Base-by-base conservation (phyloP, 371 early-diverging fungal species). In the Mortierella sp. region DNA sequence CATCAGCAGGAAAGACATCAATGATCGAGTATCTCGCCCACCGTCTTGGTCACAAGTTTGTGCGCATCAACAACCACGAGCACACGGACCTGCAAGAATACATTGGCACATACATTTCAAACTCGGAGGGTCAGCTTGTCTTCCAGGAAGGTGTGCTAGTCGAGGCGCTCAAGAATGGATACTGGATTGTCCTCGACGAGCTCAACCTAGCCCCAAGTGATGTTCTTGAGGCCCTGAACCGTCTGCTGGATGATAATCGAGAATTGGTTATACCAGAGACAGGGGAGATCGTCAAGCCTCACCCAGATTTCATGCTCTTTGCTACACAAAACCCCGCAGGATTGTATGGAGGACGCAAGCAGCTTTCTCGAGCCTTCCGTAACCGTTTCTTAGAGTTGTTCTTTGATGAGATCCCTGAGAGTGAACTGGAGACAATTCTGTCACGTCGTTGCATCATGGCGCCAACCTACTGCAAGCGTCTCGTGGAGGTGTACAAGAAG, bases 11-110 rank as follows among this genome's bases (percentile, higher is more conserved):
- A 63, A 99, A 99, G 82, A 99, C 99, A 0, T 94, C 95, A 65
- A 96, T 99, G 93, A 93, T 99, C 54, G 96, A 96, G 78, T 96
- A 97, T 68, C 82, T 99, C 60, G 98, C 99, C n/a, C 92, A 93
- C 53, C 81, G 86, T 51, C 94, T 96, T 0, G 95, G 95, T 12
- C 98, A 97, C 83, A 85, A 87, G 19, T 96, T 99, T 80, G 95
- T 99, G 9, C 93, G 99, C 64, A 97, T 99, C 82, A 99, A 99
- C 86, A 99, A 99, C 81, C 99, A 99, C 83, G 99, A 99, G 82
- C 98, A 99, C 80, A 99, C 99, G 2, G 99, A 99, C 78, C 69
- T 98, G 56, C 95, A 97, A 80, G 99, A 99, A 81, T 99, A 99
- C 80, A 83, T 99, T 41, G 99, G 99, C 56, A 90, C 92, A 0